These are phyloP conservation scores for Phlebopus sp. DNA, from an alignment of 1,284 basidiomycete species.

Conservation along the genomic window DNA sequence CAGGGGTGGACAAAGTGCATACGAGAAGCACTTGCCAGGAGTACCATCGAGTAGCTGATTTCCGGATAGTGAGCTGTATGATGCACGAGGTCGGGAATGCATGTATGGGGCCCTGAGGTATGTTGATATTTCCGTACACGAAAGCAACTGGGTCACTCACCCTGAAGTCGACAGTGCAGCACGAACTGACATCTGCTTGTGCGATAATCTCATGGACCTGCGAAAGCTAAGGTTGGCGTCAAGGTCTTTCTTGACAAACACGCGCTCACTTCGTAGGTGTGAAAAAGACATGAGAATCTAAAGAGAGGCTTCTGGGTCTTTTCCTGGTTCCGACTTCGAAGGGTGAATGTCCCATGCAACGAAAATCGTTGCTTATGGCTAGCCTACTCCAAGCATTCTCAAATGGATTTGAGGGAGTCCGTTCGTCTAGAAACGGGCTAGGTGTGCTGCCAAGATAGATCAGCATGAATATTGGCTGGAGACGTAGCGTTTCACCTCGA, in stretches of 20 bases:
- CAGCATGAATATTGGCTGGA: background rate
- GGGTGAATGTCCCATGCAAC: background rate
- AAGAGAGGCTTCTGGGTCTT: conserved; percentile 19
- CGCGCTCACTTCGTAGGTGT: conserved; percentile 21
- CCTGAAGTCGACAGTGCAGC: conserved; percentile 10
- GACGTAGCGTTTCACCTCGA: conserved; percentile 2
- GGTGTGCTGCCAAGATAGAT: conserved; percentile 4
- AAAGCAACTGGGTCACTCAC: conserved; percentile 4
- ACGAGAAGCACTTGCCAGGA: conserved; percentile 33
- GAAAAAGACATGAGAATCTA: conserved; percentile 1
- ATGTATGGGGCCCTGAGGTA: conserved; percentile 5
- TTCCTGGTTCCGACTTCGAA: conserved; percentile 18
- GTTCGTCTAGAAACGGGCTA: background rate
- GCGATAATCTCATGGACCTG: conserved; percentile 13
- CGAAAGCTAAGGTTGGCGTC: background rate
- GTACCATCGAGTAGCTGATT: conserved; percentile 6
- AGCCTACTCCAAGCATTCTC: conserved; percentile 23
- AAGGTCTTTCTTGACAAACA: background rate
- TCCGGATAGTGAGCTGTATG: conserved; percentile 12
- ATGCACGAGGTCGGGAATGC: conserved; percentile 15
- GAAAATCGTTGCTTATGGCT: conserved; percentile 13
- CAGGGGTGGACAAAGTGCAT: conserved; percentile 55
- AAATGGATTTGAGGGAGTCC: conserved; percentile 22
- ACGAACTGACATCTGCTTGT: conserved; percentile 1
- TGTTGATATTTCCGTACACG: background rate